Base-by-base conservation (phyloP, 345 rosid genomes). In the Orychophragmus violaceus region DNA sequence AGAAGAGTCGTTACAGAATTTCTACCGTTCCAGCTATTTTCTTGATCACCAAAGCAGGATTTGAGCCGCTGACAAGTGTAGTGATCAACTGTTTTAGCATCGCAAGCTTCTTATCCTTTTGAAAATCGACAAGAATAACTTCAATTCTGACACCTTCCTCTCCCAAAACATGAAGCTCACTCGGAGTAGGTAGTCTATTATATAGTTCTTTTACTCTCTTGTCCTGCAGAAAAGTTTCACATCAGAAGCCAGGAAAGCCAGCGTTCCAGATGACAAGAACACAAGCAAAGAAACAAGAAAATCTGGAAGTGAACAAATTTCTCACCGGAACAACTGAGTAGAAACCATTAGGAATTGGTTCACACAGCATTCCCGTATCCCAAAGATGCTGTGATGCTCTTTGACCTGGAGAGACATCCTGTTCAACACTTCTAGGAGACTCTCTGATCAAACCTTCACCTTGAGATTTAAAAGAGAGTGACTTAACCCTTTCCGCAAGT, bases 21-120 rank as follows among this genome's bases (percentile, higher is more conserved):
- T 82, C 79, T 71, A 95, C 97, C 91, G 90, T 78, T 79, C 85
- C 96, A 12, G 95, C 97, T 62, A 91, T 89, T 87, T 91, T 95
- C 82, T 89, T 95, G 64, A 95, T 85, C 83, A 91, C 67, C 66
- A 81, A 81, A 57, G 94, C 87, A 24, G 96, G 91, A 77, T 88
- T 88, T 59, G 99, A 84, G 77, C 83, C 83, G 74, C 80, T 91
- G 41, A 84, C 96, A 65, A 90, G 79, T 39, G 94, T 81, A 56
- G 77, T 67, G 54, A 83, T 82, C 84, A 88, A 79, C 78, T 87
- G 97, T 78, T 95, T 91, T 48, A 95, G 81, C 97, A 89, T 87
- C 3, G 83, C 84, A 69, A 95, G 78, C 82, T 89, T 95, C 78
- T 87, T 91, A 77, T 95, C 99, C 71, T 85, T 95, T 64, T 78